phyloP scores from a whole-genome alignment of 176 grass and related monocot genomes.

The Ampelocalamus luodianensis region DNA sequence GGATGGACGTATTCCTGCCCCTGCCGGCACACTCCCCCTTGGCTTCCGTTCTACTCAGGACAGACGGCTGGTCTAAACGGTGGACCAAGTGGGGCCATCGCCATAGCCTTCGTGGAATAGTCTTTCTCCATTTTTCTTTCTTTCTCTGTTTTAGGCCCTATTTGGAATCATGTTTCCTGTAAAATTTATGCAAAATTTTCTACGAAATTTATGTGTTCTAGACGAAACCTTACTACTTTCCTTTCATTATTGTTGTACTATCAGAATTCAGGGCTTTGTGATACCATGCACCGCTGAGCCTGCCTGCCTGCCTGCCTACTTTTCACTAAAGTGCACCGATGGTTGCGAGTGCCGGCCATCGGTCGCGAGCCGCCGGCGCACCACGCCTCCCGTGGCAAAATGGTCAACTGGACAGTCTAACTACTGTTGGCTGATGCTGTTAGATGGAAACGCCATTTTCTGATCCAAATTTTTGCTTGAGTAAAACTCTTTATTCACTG shows the following conservation, averaged over 20 bases:
- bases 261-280: constrained; percentile 30
- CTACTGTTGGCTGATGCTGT: constrained; percentile 21
- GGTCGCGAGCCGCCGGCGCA: constrained; percentile 42
- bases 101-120: background rate
- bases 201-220: background rate
- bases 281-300: background rate
- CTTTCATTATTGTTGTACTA: constrained; percentile 23
- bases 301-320: background rate
- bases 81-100: constrained; percentile 1
- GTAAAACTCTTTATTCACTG: constrained; percentile 4
- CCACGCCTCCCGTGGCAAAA: constrained; percentile 2
- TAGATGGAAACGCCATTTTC: constrained; percentile 33
- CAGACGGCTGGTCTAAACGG: constrained; percentile 13
- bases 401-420: constrained; percentile 49
- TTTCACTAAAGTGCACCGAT: constrained; percentile 28
- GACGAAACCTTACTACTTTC: background rate
- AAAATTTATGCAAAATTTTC: background rate
- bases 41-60: constrained; percentile 53
- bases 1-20: constrained; percentile 17
- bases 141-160: background rate
- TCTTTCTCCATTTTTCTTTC: background rate
- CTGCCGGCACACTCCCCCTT: constrained; percentile 13
- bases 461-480: constrained; percentile 5
- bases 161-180: background rate
- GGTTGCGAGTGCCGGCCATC: constrained; percentile 42